Evolutionary conservation across 2,329 filamentous ascomycete genomes (phyloP), one percentile per base, ranked within the genome.

Genomic region (Pyrenophora teres): DNA sequence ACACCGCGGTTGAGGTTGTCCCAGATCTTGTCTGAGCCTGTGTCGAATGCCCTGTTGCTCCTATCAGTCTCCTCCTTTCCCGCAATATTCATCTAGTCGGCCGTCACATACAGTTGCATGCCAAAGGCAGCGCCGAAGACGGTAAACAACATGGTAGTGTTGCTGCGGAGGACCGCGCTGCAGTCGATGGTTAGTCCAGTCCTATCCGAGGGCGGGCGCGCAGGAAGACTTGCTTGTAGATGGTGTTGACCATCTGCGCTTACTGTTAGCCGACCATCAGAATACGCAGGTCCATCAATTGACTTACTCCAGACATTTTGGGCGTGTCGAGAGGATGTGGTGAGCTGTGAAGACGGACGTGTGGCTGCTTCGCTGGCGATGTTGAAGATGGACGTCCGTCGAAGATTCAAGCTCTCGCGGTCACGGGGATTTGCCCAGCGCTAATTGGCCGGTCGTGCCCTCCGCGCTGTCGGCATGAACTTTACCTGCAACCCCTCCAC

Each of bases 1-100:
- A 97, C 93, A 70, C 94, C 94, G 71, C 83, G 84, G 86, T 99
- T 99, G 75, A 92, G 78, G 74, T 78, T 83, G 77, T 99, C 91
- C 94, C 94, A 99, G 75, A 97, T 71, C 75, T 82, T 87, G 79
- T 96, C 89, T 77, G 93, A 89, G 69, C 79, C 78, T 52, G 84
- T 84, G 79, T 97, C 92, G 77, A 90, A 97, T 69, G 82, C 84
- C 76, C 94, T 97, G 70, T 70, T 47, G 8, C 35, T 53, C 30
- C 44, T 40, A 47, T 72, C 57, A 71, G 67, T 53, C 55, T 50
- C 48, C 43, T 43, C 16, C 30, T 30, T 32, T 45, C 49, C 51
- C 45, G 40, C 46, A 25, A 16, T 38, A 33, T 25, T 21, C 25
- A 13, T 36, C 39, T 46, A 19, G 27, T 35, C 13, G 38, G 38